Base-by-base conservation (phyloP, 2,329 filamentous ascomycete genomes). In the Microdochium bolleyi region DNA sequence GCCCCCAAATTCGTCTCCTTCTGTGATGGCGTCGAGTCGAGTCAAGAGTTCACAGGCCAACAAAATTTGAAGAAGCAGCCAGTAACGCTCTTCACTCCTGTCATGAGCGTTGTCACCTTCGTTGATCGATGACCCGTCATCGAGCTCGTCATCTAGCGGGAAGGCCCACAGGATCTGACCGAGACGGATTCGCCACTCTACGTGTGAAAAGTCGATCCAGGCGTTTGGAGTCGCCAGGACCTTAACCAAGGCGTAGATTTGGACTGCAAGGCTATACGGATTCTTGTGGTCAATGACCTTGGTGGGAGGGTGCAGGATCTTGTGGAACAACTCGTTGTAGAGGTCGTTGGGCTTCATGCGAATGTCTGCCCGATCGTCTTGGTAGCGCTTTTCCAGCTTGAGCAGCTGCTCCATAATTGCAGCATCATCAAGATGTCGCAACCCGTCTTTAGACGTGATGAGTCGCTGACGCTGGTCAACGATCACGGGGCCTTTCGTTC, bases 131-230 rank as follows among this genome's bases (percentile, higher is more conserved):
- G 75, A 72, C 22, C 75, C 74, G 54, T 82, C 80, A 46, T 75
- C 74, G n/a, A 77, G 58, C 49, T 76, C 72, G 57, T 80, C 78
- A 44, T 78, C 77, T 24, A 74, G 63, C 5, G 72, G 68, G 16
- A 73, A 70, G 16, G 78, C 83, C 85, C 86, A 90, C 2, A 90
- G 68, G 44, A 89, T 76, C 66, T 89, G 86, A 7, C 87, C 87
- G 1, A 90, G 72, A 13, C 85, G 76, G 54, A 90, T 85, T 37
- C 87, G 78, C 85, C 85, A 89, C 63, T 89, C 86, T 7, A 89
- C 83, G 30, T 84, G 76, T 21, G 84, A 86, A 58, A 90, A 87
- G 66, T 90, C 85, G 51, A 87, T 78, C 87, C 87, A 90, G 48
- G 88, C 79, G 53, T 85, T 84, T 52, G 83, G 76, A 8, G 80